phyloP scores from a whole-genome alignment of 2,329 filamentous ascomycete species.

The Hysterium pulicare region DNA sequence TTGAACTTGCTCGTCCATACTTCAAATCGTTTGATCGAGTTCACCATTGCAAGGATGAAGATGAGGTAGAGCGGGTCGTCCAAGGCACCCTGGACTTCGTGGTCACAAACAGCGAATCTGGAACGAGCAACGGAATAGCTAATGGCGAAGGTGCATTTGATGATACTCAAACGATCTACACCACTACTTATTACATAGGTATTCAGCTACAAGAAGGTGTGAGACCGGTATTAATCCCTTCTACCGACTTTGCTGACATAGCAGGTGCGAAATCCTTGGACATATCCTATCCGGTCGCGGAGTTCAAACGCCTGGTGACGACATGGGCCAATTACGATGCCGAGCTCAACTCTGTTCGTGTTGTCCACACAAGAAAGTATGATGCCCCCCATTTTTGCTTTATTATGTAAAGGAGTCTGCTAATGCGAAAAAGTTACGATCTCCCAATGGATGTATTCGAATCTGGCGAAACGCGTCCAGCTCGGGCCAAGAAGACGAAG shows the following conservation, averaged over 20 bases:
- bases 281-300: constrained; percentile 75
- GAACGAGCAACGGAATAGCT: constrained; percentile 30
- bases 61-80: constrained; percentile 60
- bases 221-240: constrained; percentile 23
- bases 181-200: constrained; percentile 92
- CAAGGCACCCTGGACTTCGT: constrained; percentile 62
- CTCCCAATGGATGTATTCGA: constrained; percentile 88
- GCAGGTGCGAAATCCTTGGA: constrained; percentile 68
- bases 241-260: constrained; percentile 8
- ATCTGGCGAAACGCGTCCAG: constrained; percentile 61
- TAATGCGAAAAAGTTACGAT: constrained; percentile 62
- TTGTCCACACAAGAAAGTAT: constrained; percentile 85
- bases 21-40: constrained; percentile 87
- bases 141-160: constrained; percentile 39
- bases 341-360: constrained; percentile 72
- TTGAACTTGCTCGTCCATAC: constrained; percentile 83
- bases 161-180: constrained; percentile 62
- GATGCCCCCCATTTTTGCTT: constrained; percentile 27
- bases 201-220: constrained; percentile 73
- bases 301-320: constrained; percentile 81
- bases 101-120: constrained; percentile 51
- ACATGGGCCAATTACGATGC: constrained; percentile 72
- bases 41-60: constrained; percentile 64
- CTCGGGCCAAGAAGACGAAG: constrained; percentile 32
- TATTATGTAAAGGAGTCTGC: constrained; percentile 10